These are phyloP conservation scores for Clausena lansium DNA, from an alignment of 345 rosid genomes.

Conservation along the genomic window DNA sequence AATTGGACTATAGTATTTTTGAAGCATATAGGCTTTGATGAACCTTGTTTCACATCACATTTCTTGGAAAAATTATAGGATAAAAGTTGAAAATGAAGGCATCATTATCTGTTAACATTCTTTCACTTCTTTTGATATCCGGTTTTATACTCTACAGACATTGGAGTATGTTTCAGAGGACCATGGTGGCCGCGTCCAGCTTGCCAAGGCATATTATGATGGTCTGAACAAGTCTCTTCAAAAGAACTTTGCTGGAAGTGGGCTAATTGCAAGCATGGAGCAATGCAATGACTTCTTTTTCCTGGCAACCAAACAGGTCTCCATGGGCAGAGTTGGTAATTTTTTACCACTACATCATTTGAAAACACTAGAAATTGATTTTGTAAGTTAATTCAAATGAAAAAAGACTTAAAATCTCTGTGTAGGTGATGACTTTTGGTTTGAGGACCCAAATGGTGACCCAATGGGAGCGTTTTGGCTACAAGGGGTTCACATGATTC, in stretches of 20 bases:
- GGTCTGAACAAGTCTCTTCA: constrained; percentile 10
- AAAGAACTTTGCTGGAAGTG: constrained; percentile 18
- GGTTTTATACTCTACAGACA: neutral
- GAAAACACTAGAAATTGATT: neutral
- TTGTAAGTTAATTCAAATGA: neutral
- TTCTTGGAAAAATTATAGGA: neutral
- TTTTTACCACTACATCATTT: neutral
- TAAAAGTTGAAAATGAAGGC: neutral
- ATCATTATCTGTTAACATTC: neutral
- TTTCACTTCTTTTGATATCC: neutral
- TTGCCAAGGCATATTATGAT: constrained; percentile 19
- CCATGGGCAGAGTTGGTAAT: constrained; percentile 20
- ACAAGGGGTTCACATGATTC: constrained; percentile 23
- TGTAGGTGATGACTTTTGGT: constrained; percentile 22
- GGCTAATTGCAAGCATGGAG: constrained; percentile 24
- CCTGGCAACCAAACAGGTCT: constrained; percentile 14
- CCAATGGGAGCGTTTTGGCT: constrained; percentile 21
- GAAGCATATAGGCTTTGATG: neutral
- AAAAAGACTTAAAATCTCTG: neutral
- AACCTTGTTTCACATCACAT: neutral
- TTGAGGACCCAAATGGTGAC: constrained; percentile 15
- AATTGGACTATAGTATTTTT: neutral
- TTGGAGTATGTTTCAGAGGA: constrained; percentile 15
- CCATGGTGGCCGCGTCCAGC: constrained; percentile 18
- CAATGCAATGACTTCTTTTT: constrained; percentile 22